Conservation (phyloP, 129 eudicot species). For the Erigeron canadensis region DNA sequence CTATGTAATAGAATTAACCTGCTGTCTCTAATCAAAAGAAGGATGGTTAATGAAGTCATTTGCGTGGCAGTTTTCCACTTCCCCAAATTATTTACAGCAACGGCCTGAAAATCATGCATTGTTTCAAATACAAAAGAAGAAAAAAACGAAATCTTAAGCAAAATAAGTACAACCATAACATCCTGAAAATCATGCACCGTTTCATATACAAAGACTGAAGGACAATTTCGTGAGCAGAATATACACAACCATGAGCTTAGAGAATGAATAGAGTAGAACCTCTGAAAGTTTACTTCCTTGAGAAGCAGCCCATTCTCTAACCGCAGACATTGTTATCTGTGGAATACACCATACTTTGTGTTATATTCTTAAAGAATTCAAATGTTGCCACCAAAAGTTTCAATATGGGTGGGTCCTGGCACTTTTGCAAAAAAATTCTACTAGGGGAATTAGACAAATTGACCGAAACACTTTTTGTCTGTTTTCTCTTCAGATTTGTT, state of each 20-base stretch:
- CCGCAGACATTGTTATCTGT: conserved; percentile 67
- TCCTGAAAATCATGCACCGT: conserved; percentile 53
- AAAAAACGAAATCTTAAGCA: not conserved
- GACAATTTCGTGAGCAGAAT: not conserved
- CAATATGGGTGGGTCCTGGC: not conserved
- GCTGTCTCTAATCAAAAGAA: conserved; percentile 76
- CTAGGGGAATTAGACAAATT: not conserved
- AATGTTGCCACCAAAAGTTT: not conserved
- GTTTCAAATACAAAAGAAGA: not conserved
- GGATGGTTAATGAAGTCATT: conserved; percentile 83
- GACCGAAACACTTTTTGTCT: not conserved
- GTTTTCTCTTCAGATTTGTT: no score
- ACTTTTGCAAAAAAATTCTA: not conserved
- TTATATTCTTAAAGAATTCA: not conserved
- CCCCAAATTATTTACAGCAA: conserved; percentile 96
- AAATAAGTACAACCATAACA: conserved; percentile 27
- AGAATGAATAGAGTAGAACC: conserved; percentile 38
- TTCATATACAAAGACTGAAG: not conserved
- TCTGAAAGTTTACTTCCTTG: conserved; percentile 83
- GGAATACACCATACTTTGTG: conserved; percentile 13
- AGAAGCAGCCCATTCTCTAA: conserved; percentile 75
- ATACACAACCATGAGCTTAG: not conserved
- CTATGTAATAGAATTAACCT: conserved; percentile 41
- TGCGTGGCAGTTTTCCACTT: conserved; percentile 99
- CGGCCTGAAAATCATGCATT: conserved; percentile 62